Evolutionary conservation across 805 yeast genomes (phyloP).

Genomic region (Metschnikowia orientalis): DNA sequence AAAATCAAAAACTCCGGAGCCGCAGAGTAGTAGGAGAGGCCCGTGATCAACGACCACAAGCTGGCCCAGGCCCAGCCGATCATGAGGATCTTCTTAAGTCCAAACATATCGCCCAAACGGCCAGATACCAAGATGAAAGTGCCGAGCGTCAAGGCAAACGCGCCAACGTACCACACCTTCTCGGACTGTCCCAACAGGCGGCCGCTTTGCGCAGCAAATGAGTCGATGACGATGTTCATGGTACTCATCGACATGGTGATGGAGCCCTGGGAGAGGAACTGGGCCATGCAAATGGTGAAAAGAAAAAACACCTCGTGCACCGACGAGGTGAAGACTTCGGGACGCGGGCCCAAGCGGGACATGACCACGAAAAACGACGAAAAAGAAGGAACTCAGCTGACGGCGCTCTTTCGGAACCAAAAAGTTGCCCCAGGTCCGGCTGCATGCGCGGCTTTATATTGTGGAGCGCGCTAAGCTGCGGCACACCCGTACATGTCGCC

Average conservation of each 20-base stretch:
- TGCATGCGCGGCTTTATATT: background rate
- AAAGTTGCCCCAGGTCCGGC: too few relatives aligned
- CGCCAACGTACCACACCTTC: slow-evolving; percentile 57
- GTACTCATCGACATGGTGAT: slow-evolving; percentile 36
- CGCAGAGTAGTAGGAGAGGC: slow-evolving; percentile 49
- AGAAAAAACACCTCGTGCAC: slow-evolving; percentile 14
- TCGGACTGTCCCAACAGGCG: slow-evolving; percentile 6
- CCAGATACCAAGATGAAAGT: slow-evolving; percentile 69
- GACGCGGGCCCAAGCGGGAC: slow-evolving; percentile 11
- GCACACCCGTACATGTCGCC: slow-evolving; percentile 4
- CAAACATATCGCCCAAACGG: slow-evolving; percentile 67
- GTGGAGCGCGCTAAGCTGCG: background rate
- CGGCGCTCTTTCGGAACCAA: too few relatives aligned
- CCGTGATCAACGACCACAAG: slow-evolving; percentile 58
- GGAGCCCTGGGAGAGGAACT: slow-evolving; percentile 35
- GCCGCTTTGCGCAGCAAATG: slow-evolving; percentile 19
- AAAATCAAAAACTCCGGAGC: slow-evolving; percentile 47
- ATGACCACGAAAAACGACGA: too few relatives aligned
- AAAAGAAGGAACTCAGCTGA: too few relatives aligned
- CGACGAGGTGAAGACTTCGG: slow-evolving; percentile 8
- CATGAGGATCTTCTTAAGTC: slow-evolving; percentile 51
- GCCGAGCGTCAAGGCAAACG: slow-evolving; percentile 67
- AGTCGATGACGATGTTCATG: slow-evolving; percentile 32
- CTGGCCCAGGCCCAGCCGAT: slow-evolving; percentile 53
- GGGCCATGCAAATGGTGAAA: slow-evolving; percentile 22